phyloP scores from a whole-genome alignment of 495 filamentous ascomycete genomes.

The Pseudevernia furfuracea region DNA sequence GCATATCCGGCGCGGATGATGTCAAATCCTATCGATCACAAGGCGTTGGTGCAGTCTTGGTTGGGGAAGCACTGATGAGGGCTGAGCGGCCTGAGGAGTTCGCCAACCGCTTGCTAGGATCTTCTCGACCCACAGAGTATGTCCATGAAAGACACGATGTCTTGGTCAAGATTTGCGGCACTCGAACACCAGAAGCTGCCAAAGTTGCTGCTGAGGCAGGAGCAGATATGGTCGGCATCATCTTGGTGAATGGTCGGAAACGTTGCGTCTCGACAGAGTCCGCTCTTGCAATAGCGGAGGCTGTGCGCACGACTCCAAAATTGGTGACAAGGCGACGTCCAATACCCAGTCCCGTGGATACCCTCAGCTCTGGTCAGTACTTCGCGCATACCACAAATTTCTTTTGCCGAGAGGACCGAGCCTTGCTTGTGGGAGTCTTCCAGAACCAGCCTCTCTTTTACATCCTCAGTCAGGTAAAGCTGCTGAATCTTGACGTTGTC shows the following conservation, averaged over 20 bases:
- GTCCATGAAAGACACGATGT: constrained; percentile 24
- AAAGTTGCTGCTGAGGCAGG: constrained; percentile 74
- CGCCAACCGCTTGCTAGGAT: constrained; percentile 70
- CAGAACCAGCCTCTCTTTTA: constrained; percentile 81
- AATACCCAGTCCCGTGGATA: constrained; percentile 4
- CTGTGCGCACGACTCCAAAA: constrained; percentile 55
- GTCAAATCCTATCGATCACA: constrained; percentile 81
- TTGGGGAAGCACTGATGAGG: constrained; percentile 94
- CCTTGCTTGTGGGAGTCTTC: constrained; percentile 89
- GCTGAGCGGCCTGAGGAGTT: constrained; percentile 72
- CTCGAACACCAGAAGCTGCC: constrained; percentile 73
- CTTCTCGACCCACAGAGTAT: constrained; percentile 24
- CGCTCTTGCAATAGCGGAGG: constrained; percentile 70
- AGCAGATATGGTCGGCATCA: constrained; percentile 88
- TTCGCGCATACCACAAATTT: constrained; percentile 51
- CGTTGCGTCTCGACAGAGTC: constrained; percentile 69
- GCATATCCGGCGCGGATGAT: constrained; percentile 85
- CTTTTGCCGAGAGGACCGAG: constrained; percentile 49
- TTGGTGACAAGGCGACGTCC: constrained; percentile 31
- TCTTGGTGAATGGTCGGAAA: constrained; percentile 72
- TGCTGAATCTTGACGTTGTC: constrained; percentile 77
- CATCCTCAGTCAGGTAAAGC: constrained; percentile 63
- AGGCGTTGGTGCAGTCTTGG: constrained; percentile 85
- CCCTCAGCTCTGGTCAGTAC: constrained; percentile 44
- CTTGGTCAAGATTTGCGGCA: constrained; percentile 96